These are phyloP conservation scores for Aegilops sharonensis DNA, from an alignment of 176 grass and related monocot species.

Conservation along the genomic window DNA sequence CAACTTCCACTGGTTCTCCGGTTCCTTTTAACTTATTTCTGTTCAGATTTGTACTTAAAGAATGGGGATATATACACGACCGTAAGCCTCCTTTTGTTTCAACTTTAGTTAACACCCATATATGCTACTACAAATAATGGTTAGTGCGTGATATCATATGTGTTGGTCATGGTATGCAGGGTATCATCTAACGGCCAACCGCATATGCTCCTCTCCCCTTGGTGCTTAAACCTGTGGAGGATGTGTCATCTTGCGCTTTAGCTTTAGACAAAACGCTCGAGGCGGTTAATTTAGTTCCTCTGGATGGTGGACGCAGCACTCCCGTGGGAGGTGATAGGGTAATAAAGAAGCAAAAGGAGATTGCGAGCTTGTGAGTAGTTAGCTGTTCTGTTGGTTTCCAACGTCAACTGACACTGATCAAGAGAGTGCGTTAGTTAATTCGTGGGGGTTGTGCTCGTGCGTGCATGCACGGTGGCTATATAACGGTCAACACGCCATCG, in stretches of 20 bases:
- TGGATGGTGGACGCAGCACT: background rate
- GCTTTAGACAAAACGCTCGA: background rate
- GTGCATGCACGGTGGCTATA: background rate
- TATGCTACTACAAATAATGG: background rate
- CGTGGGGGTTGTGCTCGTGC: background rate
- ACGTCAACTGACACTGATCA: background rate
- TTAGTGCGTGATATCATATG: background rate
- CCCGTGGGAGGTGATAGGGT: background rate
- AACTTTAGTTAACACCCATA: background rate
- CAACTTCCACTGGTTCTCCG: background rate
- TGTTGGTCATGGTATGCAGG: constrained; percentile 27
- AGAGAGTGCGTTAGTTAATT: background rate
- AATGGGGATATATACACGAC: background rate
- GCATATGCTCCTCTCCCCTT: constrained; percentile 23
- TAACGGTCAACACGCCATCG: background rate
- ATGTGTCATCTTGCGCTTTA: constrained; percentile 22
- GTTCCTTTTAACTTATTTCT: background rate
- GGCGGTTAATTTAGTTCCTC: background rate
- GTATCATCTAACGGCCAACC: constrained; percentile 32
- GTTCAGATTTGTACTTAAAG: background rate
- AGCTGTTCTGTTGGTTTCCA: background rate
- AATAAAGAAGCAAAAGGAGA: background rate
- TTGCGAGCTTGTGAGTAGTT: background rate
- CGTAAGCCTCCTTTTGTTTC: background rate
- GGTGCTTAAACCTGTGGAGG: constrained; percentile 11